Evolutionary conservation across 1,284 basidiomycete genomes (phyloP), one percentile per base, ranked within the genome.

Genomic region (Cutaneotrichosporon cavernicola): DNA sequence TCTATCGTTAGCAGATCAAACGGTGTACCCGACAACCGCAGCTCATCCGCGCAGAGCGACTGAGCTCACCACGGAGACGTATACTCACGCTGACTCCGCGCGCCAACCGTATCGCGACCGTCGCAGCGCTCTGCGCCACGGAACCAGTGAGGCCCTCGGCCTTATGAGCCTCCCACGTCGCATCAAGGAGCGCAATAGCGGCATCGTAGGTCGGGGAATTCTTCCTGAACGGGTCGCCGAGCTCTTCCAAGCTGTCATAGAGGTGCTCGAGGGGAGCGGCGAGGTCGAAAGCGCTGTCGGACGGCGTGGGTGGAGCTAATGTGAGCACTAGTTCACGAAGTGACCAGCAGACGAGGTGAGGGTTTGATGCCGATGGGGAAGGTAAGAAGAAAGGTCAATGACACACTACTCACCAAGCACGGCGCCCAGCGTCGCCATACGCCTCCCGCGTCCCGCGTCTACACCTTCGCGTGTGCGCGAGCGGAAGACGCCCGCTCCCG

Each of bases 351-450:
- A 22, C 22, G 22, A 13, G 22, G 10, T 26, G 49, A n/a, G 49
- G 22, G 26, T 26, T 26, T 8, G 16, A 14, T 10, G 22, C 16
- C 7, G 49, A 30, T 21, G 22, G 8, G 26, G 22, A 11, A 16
- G 21, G 11, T 21, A 26, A 16, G 49, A 50, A 13, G 11, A 22
- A 51, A 31, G 22, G 49, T 11, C 49, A 50, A 7, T 47, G 11
- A 21, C n/a, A 14, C 6, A 14, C 22, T 30, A 46, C 74, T 65
- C 56, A 76, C 75, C 70, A 2, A 79, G 65, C 0, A 78, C 71
- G 0, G 74, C 73, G 38, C 76, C 77, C 5, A 79, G 49, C 9
- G 74, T 76, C 5, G 72, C 77, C 77, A 79, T 79, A 31, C 72
- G 58, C 60, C 76, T 61, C 11, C 77, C 76, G 16, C 77, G 62